Evolutionary conservation across 108 stramenopile genomes (phyloP).

Genomic region (Skeletonema grethae): DNA sequence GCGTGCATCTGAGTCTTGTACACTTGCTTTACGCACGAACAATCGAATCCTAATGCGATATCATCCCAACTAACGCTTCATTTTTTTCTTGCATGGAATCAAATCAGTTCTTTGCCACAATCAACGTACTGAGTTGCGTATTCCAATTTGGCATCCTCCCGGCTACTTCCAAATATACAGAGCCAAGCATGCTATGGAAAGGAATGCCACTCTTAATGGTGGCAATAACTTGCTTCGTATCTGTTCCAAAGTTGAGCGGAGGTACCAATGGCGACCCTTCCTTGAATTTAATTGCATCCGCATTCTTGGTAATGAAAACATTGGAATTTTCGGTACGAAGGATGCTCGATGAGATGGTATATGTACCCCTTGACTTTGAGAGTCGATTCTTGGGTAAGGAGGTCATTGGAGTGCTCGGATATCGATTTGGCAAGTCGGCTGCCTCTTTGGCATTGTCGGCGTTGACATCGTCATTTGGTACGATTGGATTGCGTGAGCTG

Average conservation of each 20-base stretch:
- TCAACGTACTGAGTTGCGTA: conserved; percentile 61
- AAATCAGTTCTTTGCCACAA: conserved; percentile 61
- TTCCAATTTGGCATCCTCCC: conserved; percentile 82
- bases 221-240: conserved; percentile 20
- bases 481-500: conserved; percentile 63
- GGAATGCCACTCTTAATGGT: conserved; percentile 60
- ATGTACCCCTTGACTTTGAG: conserved; percentile 82
- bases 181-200: conserved; percentile 70
- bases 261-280: conserved; percentile 53
- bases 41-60: neutral
- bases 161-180: conserved; percentile 43
- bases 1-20: neutral
- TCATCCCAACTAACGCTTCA: neutral
- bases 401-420: conserved; percentile 59
- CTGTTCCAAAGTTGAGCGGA: conserved; percentile 17
- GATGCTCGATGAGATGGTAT: conserved; percentile 91
- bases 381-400: conserved; percentile 78
- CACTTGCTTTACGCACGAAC: neutral
- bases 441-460: conserved; percentile 42
- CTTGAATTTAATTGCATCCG: conserved; percentile 63
- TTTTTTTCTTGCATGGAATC: neutral
- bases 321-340: conserved; percentile 83
- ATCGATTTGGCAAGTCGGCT: conserved; percentile 59
- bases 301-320: conserved; percentile 80
- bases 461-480: conserved; percentile 41